A percentile compares a stretch with the other conserved stretches of the same genome.
Conservation (phyloP, 169 alveolate species). For the Plasmodium gallinaceum region DNA sequence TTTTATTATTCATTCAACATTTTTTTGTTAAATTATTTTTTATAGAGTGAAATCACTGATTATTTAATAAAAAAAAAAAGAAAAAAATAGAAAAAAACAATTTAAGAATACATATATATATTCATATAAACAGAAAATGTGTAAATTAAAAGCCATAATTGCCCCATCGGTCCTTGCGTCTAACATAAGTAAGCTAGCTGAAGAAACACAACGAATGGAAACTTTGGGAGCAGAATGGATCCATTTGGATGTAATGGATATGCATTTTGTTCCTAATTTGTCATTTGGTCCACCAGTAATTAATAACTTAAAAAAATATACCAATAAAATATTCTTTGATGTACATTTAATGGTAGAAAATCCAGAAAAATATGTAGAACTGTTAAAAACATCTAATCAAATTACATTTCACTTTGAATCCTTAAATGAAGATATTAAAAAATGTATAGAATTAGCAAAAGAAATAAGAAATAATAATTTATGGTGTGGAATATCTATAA, state of each 20-base stretch:
- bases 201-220: slow-evolving; percentile 81
- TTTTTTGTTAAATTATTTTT: not conserved
- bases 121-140: slow-evolving; percentile 9
- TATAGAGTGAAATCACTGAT: not conserved
- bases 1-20: not conserved
- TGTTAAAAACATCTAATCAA: slow-evolving; percentile 87
- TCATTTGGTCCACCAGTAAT: slow-evolving; percentile 90
- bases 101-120: not conserved
- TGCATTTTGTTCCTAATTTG: slow-evolving; percentile 91
- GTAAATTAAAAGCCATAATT: slow-evolving; percentile 58
- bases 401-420: slow-evolving; percentile 91
- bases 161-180: slow-evolving; percentile 88
- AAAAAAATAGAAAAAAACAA: not conserved
- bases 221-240: slow-evolving; percentile 87
- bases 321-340: slow-evolving; percentile 87
- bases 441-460: slow-evolving; percentile 44
- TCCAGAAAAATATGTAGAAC: slow-evolving; percentile 89
- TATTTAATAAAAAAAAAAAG: not conserved
- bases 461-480: slow-evolving; percentile 30
- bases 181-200: slow-evolving; percentile 81
- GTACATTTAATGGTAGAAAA: slow-evolving; percentile 90
- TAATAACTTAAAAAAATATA: slow-evolving; percentile 80
- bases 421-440: slow-evolving; percentile 69
- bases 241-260: slow-evolving; percentile 81
- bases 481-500: slow-evolving; percentile 71